These are phyloP conservation scores for Trametes meyenii DNA, from an alignment of 768 basidiomycete species.

Conservation along the genomic window DNA sequence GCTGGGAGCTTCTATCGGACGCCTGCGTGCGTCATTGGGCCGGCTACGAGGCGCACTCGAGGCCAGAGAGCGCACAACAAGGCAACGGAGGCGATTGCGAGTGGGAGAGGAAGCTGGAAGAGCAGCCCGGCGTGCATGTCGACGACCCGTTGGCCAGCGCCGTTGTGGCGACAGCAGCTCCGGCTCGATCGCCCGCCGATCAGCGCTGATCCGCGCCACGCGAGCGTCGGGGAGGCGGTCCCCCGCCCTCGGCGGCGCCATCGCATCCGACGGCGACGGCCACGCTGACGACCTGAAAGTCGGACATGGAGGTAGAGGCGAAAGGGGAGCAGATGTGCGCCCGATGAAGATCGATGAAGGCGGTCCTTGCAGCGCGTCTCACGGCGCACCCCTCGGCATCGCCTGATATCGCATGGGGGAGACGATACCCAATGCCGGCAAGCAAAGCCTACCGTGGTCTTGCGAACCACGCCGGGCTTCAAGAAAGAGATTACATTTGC, in stretches of 20 bases:
- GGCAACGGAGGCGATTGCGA: background rate
- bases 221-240: background rate
- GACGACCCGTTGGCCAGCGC: too few relatives aligned
- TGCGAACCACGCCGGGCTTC: background rate
- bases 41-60: background rate
- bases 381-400: conserved; percentile 14
- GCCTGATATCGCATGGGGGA: background rate
- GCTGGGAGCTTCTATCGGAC: conserved; percentile 14
- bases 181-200: background rate
- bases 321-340: conserved; percentile 17
- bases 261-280: background rate
- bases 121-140: too few relatives aligned
- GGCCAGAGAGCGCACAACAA: background rate
- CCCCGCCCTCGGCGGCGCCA: background rate
- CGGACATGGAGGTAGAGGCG: conserved; percentile 12
- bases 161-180: too few relatives aligned
- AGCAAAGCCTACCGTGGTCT: background rate
- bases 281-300: background rate
- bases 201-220: conserved; percentile 9
- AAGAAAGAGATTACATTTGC: conserved; percentile 15
- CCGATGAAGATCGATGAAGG: conserved; percentile 14
- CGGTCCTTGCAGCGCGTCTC: conserved; percentile 15
- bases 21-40: conserved; percentile 6
- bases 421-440: background rate
- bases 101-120: background rate